Percentiles rank a stretch among this genome's conserved stretches.
These are phyloP conservation scores for Atractiella rhizophila DNA, from an alignment of 768 basidiomycete genomes.

Conservation along the genomic window DNA sequence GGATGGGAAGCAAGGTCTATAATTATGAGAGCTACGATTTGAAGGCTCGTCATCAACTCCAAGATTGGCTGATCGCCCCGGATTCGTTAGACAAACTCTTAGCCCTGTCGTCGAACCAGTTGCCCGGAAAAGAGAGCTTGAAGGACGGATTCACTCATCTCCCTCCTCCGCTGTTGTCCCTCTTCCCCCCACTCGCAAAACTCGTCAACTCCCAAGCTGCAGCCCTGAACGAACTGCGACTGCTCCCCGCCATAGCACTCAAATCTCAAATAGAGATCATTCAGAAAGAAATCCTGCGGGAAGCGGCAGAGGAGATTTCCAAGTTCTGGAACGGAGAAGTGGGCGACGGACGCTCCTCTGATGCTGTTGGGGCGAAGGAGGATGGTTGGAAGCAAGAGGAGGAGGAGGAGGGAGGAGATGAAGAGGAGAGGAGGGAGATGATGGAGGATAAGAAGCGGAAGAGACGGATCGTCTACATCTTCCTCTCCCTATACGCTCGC, in stretches of 20 bases:
- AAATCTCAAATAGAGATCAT: not conserved
- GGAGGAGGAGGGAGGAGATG: not conserved
- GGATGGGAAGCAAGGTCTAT: too few relatives aligned
- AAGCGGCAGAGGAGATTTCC: not conserved
- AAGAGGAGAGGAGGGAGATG: not conserved
- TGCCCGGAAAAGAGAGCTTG: too few relatives aligned
- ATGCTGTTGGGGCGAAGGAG: not conserved
- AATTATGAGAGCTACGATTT: too few relatives aligned
- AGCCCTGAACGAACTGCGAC: conserved; percentile 11
- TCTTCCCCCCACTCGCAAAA: conserved; percentile 7
- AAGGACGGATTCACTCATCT: not conserved
- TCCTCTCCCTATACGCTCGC: not conserved
- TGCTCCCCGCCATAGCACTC: not conserved
- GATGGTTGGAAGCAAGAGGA: not conserved
- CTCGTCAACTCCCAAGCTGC: conserved; percentile 7
- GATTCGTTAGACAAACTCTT: conserved; percentile 3
- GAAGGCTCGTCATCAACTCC: too few relatives aligned
- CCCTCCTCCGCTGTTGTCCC: conserved; percentile 1
- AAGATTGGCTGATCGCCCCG: not conserved
- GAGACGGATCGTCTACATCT: not conserved
- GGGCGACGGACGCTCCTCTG: not conserved
- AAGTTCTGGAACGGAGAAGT: not conserved
- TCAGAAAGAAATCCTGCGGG: not conserved
- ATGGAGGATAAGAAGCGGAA: not conserved
- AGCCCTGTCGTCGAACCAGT: not conserved